phyloP scores from a whole-genome alignment of 164 flowering plant genomes.

The Dillenia turbinata region DNA sequence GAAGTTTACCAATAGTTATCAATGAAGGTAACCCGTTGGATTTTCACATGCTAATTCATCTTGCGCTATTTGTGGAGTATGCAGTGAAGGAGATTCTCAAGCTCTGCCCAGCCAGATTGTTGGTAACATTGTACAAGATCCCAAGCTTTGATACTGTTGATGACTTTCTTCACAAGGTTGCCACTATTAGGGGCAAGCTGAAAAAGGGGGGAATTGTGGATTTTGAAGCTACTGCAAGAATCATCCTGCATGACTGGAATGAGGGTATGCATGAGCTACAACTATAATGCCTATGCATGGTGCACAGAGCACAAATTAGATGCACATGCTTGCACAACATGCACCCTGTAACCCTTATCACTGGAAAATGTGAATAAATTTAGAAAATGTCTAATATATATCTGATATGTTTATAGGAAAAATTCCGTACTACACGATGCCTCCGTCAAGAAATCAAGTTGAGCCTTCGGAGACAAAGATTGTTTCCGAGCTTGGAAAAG shows the following conservation, averaged over 20 bases:
- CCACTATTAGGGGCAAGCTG: constrained; percentile 86
- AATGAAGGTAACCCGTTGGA: no score
- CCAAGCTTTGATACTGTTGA: constrained; percentile 77
- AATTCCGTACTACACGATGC: constrained; percentile 88
- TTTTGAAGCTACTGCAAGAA: constrained; percentile 83
- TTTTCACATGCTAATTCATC: not conserved
- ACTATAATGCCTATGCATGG: no score
- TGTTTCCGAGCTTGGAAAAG: constrained; percentile 78
- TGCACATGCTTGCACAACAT: no score
- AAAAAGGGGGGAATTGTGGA: constrained; percentile 90
- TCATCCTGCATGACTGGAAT: constrained; percentile 95
- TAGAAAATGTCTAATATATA: not conserved
- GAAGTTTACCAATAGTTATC: no score
- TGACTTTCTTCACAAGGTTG: constrained; percentile 85
- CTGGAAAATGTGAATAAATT: no score
- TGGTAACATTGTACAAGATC: constrained; percentile 75
- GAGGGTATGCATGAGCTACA: constrained; percentile 46
- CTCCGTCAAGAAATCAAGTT: constrained; percentile 68
- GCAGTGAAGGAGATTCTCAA: constrained; percentile 89
- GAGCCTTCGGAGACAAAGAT: constrained; percentile 60
- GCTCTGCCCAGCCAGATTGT: constrained; percentile 60
- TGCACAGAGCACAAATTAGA: no score
- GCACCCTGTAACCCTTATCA: no score
- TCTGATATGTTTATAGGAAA: constrained; percentile 55
- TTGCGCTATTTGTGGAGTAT: constrained; percentile 6